A percentile compares a stretch with the other conserved stretches of the same genome.
phyloP scores from a whole-genome alignment of 257 asterid genomes.

The Solanum gracilifrons region DNA sequence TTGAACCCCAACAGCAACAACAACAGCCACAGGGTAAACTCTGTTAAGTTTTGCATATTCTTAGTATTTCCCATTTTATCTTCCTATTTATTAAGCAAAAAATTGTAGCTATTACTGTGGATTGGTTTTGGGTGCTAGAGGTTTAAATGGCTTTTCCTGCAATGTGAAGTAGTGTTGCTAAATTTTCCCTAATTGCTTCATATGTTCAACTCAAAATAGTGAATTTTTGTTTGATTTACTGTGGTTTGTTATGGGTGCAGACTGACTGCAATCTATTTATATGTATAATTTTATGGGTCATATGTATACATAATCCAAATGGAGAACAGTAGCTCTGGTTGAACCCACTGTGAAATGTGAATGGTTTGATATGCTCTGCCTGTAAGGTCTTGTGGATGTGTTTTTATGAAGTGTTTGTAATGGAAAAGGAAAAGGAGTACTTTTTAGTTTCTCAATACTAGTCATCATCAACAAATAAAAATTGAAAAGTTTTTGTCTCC shows the following conservation, averaged over 20 bases:
- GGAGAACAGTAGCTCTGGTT: not conserved
- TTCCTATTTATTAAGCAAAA: not conserved
- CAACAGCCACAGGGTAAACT: slow-evolving; percentile 23
- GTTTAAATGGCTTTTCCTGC: not conserved
- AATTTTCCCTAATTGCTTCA: not conserved
- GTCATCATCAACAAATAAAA: not conserved
- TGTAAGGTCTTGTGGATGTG: not conserved
- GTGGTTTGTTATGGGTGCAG: not conserved
- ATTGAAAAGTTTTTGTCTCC: not conserved
- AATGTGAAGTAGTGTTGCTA: not conserved
- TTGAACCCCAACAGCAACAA: slow-evolving; percentile 44
- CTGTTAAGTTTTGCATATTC: slow-evolving; percentile 5
- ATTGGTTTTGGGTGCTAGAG: not conserved
- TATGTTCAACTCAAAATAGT: not conserved
- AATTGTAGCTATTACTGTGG: not conserved
- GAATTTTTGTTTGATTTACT: not conserved
- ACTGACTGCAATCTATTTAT: not conserved
- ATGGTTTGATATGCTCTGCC: not conserved
- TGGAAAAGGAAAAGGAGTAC: not conserved
- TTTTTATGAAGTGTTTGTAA: not conserved
- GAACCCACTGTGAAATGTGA: not conserved
- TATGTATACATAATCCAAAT: not conserved
- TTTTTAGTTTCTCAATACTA: not conserved
- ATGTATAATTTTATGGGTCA: not conserved
- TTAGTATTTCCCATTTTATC: too few relatives aligned